Evolutionary conservation across 2,329 filamentous ascomycete genomes (phyloP), one percentile per base, ranked within the genome.

Genomic region (Verticillium nubilum): DNA sequence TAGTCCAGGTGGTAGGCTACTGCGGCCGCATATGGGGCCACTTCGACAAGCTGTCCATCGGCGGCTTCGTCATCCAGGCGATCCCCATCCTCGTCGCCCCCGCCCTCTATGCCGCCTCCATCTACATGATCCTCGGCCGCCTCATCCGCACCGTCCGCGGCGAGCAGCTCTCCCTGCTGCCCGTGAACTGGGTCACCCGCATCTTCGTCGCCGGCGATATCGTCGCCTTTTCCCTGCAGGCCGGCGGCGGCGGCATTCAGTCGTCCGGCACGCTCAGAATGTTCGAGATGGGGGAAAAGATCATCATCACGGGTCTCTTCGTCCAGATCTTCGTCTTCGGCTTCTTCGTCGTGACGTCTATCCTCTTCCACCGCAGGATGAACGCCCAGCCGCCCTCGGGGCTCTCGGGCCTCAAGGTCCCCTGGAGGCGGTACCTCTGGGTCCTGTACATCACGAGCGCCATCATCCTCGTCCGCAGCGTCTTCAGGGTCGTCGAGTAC

Each of bases 401-500:
- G 7, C 5, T 23, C n/a, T 31, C 4, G 58, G 61, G 27, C 64
- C 63, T 29, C 23, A 19, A 60, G 1, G 66, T 67, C 6, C 77
- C 65, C 47, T 71, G 63, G 54, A 65, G 67, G 56, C 70, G 64
- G 42, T 68, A 74, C 2, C 70, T 86, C 3, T 66, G 73, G 58
- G 81, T 78, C 10, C 74, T 87, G 1, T 87, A 86, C 66, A 65
- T 71, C 27, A 81, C 78, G 59, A 79, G 78, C 15, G 59, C 67
- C 0, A 70, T 86, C 55, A 80, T 87, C 60, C 70, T 80, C 12
- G 69, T 75, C 2, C 79, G 85, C 25, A 86, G 83, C 60, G 76
- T 87, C 61, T 87, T 79, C 67, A 79, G 85, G 3, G 75, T 82
- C 0, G 74, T 84, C 29, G 83, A 87, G 70, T 86, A 82, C 70